Conservation (phyloP, 1,284 basidiomycete species). For the Cryptococcus floricola region DNA sequence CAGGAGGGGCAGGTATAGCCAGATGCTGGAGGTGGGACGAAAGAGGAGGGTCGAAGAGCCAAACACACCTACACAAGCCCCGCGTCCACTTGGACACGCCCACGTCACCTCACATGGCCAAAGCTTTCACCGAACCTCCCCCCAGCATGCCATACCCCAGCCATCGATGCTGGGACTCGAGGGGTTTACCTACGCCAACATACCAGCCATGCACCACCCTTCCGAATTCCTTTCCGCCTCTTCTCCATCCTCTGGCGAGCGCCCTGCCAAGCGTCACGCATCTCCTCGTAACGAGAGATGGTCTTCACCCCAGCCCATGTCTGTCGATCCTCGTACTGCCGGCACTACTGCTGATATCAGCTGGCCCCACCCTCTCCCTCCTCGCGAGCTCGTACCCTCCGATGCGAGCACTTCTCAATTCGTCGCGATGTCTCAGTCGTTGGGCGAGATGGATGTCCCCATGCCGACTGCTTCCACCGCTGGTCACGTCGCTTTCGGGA, state of each 20-base stretch:
- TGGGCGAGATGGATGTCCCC: conserved; percentile 3
- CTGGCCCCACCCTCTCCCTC: conserved; percentile 8
- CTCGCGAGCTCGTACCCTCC: background rate
- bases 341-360: conserved; percentile 3
- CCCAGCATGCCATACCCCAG: background rate
- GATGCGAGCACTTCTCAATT: background rate
- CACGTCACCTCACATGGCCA: background rate
- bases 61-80: background rate
- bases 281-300: background rate
- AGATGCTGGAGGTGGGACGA: background rate
- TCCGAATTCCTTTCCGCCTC: conserved; percentile 7
- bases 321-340: conserved; percentile 19
- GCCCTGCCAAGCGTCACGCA: background rate
- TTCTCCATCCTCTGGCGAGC: background rate
- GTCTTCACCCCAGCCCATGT: conserved; percentile 21
- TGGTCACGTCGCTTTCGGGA: conserved; percentile 6
- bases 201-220: conserved; percentile 7
- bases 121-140: background rate
- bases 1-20: conserved; percentile 1
- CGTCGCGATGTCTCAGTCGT: background rate
- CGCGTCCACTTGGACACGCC: background rate
- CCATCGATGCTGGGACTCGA: conserved; percentile 8
- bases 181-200: conserved; percentile 3
- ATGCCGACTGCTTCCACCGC: conserved; percentile 9
- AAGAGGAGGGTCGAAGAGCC: background rate